Evolutionary conservation across 306 rosid species (phyloP).

Genomic region (Cicer yamashitae): DNA sequence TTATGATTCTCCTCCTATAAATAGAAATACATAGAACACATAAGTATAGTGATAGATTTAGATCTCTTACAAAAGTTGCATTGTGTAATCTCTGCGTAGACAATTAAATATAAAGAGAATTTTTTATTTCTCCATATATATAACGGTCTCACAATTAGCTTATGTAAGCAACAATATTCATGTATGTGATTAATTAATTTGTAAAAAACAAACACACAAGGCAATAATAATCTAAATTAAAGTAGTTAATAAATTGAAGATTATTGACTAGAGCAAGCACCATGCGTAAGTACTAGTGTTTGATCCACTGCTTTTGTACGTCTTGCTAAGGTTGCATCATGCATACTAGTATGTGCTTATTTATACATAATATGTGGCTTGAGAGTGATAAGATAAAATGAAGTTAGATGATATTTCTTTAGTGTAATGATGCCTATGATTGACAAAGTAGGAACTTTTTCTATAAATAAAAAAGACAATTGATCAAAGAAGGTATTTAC

Average conservation of each 20-base stretch:
- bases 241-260: too few relatives aligned
- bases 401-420: slow-evolving; percentile 20
- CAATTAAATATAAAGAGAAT: too few relatives aligned
- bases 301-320: too few relatives aligned
- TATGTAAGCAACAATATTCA: too few relatives aligned
- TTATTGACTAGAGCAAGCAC: slow-evolving; percentile 19
- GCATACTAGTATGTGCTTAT: not conserved
- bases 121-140: too few relatives aligned
- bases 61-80: not conserved
- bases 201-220: not conserved
- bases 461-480: too few relatives aligned
- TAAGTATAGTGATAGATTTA: not conserved
- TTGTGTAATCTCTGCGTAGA: too few relatives aligned
- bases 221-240: too few relatives aligned
- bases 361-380: slow-evolving; percentile 4
- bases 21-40: not conserved
- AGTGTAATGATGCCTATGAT: not conserved
- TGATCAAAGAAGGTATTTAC: too few relatives aligned
- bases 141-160: too few relatives aligned
- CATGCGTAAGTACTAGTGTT: not conserved
- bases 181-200: too few relatives aligned
- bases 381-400: slow-evolving; percentile 36
- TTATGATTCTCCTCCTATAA: slow-evolving; percentile 44
- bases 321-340: slow-evolving; percentile 2
- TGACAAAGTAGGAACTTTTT: slow-evolving; percentile 5